Percentiles rank a stretch among this genome's conserved stretches.
Evolutionary conservation across 805 yeast genomes (phyloP).

Genomic region (Lipomyces anomalus): DNA sequence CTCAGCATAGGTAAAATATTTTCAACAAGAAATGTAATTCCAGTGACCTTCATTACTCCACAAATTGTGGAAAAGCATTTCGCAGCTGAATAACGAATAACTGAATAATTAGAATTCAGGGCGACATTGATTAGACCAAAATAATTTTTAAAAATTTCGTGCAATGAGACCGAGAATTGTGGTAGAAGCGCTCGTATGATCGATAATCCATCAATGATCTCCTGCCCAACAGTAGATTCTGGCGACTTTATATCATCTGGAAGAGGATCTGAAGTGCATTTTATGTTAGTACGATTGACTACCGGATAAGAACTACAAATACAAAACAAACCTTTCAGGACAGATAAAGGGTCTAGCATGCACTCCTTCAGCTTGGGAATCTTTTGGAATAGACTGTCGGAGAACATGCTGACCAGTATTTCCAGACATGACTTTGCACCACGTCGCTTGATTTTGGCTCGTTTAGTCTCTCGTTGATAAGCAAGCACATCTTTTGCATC

Average conservation of each 20-base stretch:
- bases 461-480: constrained; percentile 58
- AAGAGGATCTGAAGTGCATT: constrained; percentile 5
- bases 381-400: constrained; percentile 47
- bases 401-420: constrained; percentile 48
- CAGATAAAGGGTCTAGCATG: constrained; percentile 60
- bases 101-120: constrained; percentile 66
- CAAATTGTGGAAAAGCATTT: constrained; percentile 81
- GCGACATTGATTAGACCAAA: constrained; percentile 49
- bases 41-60: constrained; percentile 57
- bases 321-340: constrained; percentile 33
- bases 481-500: constrained; percentile 57
- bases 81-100: constrained; percentile 83
- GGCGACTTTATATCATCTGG: constrained; percentile 37
- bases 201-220: constrained; percentile 80
- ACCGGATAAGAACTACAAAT: too few relatives aligned
- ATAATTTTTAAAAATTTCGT: constrained; percentile 44
- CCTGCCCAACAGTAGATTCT: constrained; percentile 56
- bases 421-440: constrained; percentile 77
- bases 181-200: constrained; percentile 70
- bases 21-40: constrained; percentile 75
- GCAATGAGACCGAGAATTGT: constrained; percentile 46
- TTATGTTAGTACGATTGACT: too few relatives aligned
- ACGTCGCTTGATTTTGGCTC: constrained; percentile 72
- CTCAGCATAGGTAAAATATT: constrained; percentile 71
- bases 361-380: constrained; percentile 62